Evolutionary conservation across 257 asterid species (phyloP), one percentile per base, ranked within the genome.

Genomic region (Capsicum chinense): DNA sequence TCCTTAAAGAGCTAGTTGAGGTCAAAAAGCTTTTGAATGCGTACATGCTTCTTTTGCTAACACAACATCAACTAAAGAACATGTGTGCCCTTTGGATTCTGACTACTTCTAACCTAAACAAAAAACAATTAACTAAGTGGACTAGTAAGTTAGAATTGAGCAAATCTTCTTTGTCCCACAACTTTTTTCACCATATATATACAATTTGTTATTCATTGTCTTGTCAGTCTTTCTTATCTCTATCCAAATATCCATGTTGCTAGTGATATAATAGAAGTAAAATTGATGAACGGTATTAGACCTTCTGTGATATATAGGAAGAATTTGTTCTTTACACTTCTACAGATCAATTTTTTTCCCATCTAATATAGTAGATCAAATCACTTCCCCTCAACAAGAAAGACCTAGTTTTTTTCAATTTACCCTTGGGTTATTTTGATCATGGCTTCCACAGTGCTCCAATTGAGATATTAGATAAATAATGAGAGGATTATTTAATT

Each of bases 321-420:
- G 26, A 76, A 76, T 76, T 0, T 2, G 64, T 21, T 76, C 81
- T 54, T 13, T 54, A 16, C 54, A 26, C 48, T 13, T 52, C 81
- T 7, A 6, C 13, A 2, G 21, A 76, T 7, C 21, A 76, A 6
- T 76, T 7, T 14, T 76, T 13, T 52, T 21, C 59, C 19, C 62
- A 74, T 76, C 48, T 52, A 63, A 13, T 76, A 7, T 14, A 26
- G 63, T 76, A 26, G 64, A 52, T 76, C 42, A 76, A 76, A 76
- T 13, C 64, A 78, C 9, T 26, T 76, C 14, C 14, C 48, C 5
- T 21, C 7, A 26, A 52, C 26, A 14, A 52, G 81, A 21, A 74
- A 74, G 48, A 54, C 63, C 48, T 13, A 3, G 7, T 52, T 7
- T 21, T 26, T 26, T 52, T 52, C 26, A 14, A 21, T 52, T 48